Base-by-base conservation (phyloP, 257 asterid genomes). In the Plantago ovata region DNA sequence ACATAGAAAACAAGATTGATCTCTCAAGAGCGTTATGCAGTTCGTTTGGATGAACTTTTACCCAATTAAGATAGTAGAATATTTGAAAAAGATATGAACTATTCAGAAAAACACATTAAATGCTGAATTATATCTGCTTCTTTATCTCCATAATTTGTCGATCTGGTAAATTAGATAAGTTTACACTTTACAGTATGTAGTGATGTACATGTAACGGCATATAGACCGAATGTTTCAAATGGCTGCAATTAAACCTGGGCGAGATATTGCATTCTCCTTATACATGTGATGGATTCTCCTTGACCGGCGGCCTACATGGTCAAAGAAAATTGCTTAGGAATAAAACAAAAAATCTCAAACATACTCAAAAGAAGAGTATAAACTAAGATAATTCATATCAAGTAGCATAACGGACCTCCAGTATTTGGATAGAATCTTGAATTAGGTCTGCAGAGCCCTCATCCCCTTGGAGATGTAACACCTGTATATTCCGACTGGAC, bases 261-360 rank as follows among this genome's bases (percentile, higher is more conserved):
- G 47, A 92, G 90, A 75, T 79, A 73, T 58, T 74, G 92, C 84
- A 84, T 75, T 82, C 95, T 83, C 81, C 81, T 79, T 65, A 84
- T 62, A 60, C 90, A 85, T 49, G 64, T 40, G 58, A 64, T 48
- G 46, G 89, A 81, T 69, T 83, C 87, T 64, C 96, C 95, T 56
- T 62, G 84, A 53, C 93, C 96, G 19, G 54, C 85, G 32, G 80
- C 93, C 98, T 91, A 49, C 84, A 81, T 53, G 43, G 63, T 67
- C 50, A 73, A 55, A 21, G 54, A 57, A 72, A 64, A 54, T 58
- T 56, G 56, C 28, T 62, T 21, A 58, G 63, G 24, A 38, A 44
- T 66, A 66, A 4, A 47, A 51, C 57, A n/a, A 55, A 13, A 69
- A 46, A 50, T 16, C 46, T 52, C 9, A 16, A 7, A 36, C 4